Evolutionary conservation across 2,329 filamentous ascomycete species (phyloP), one percentile per base, ranked within the genome.

Genomic region (Diaporthe velutina): DNA sequence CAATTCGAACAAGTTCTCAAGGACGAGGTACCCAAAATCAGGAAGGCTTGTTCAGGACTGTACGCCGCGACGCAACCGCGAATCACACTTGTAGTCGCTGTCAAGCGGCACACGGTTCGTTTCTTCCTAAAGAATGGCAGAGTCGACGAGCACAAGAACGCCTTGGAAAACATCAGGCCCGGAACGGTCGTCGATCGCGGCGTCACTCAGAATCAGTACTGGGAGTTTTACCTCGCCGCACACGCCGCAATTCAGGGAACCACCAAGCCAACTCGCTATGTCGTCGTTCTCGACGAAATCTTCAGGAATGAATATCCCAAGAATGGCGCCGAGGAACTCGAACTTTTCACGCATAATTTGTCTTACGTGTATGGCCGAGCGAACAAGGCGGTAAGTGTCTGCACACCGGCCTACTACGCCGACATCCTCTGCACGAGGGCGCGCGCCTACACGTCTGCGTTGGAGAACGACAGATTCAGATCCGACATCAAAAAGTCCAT

Each of bases 371-470:
- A 93, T 80, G 94, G 94, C 13, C 91, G 96, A 4, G 95, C 95
- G 0, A 97, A 95, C n/a, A 96, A 95, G 82, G 93, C 95, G 0
- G 95, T 98, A 64, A 95, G 93, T 79, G 91, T 98, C 78, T 97
- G 94, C 78, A 95, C 96, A 0, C 94, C 95, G 0, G 95, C 95
- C 0, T 98, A 98, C 85, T 98, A 98, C 80, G 95, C 96, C 0
- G 95, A 98, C 81, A 87, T 98, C 38, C 90, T 96, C 2, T 97
- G 94, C 81, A 94, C 95, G 77, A 89, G 95, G 4, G 93, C 93
- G 0, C 87, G 95, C 0, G 88, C 89, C 19, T 96, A 97, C 80
- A 87, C 96, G 2, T 90, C 25, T 92, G 94, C 77, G 90, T 81
- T 88, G 5, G 90, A 90, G 77, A 82, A 84, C 86, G 77, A 76